These are phyloP conservation scores for Oryza coarctata DNA, from an alignment of 176 grass and related monocot species.

Conservation along the genomic window DNA sequence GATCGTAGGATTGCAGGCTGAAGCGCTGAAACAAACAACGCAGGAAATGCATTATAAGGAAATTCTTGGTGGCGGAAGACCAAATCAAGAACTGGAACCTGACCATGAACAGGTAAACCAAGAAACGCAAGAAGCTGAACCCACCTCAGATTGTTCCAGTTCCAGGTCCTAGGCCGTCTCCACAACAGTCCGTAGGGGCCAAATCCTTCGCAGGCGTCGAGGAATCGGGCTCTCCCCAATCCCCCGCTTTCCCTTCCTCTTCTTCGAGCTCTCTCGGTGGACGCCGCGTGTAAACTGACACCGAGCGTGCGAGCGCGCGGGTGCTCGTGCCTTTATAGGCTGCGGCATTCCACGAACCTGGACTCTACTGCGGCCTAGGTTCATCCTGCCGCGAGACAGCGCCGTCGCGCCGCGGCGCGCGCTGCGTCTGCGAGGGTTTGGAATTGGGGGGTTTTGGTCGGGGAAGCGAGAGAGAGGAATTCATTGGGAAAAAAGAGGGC, in stretches of 20 bases:
- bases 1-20: too few species aligned
- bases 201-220: too few species aligned
- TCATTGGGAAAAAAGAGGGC: too few species aligned
- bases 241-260: too few species aligned
- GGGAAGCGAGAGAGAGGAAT: too few species aligned
- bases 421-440: too few species aligned
- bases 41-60: too few species aligned
- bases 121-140: background rate
- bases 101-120: background rate
- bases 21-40: too few species aligned
- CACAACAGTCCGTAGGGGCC: too few species aligned
- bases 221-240: background rate
- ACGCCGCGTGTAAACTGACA: background rate
- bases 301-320: background rate
- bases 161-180: too few species aligned
- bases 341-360: background rate
- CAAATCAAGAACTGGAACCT: background rate
- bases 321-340: constrained; percentile 9
- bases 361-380: background rate
- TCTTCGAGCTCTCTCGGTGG: background rate
- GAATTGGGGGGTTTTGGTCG: too few species aligned
- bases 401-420: background rate
- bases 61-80: too few species aligned
- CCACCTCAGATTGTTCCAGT: background rate
- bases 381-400: background rate